A percentile compares a stretch with the other conserved stretches of the same genome.
Conservation (phyloP, 129 eudicot genomes). For the Flaveria ramosissima region DNA sequence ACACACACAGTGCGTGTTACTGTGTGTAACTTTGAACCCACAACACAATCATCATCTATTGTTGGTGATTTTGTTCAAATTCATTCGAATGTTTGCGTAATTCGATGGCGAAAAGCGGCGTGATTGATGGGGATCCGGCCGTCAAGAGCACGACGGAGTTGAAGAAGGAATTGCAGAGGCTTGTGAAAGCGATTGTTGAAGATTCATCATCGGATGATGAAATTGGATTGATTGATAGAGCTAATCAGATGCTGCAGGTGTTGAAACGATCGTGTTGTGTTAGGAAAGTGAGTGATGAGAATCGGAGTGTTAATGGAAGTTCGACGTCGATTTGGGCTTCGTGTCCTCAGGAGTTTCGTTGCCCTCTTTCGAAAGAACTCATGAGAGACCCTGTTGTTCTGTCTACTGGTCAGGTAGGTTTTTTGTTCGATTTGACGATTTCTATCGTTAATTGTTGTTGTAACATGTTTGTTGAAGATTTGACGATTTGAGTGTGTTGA, state of each 20-base stretch:
- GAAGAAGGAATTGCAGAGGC: constrained; percentile 64
- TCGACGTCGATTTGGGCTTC: constrained; percentile 29
- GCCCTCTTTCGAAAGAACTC: constrained; percentile 85
- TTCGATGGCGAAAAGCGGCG: constrained; percentile 71
- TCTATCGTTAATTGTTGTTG: background rate
- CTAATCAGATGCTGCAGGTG: constrained; percentile 48
- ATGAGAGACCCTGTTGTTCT: constrained; percentile 93
- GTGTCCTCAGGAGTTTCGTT: constrained; percentile 72
- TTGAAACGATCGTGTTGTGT: constrained; percentile 52
- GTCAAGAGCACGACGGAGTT: constrained; percentile 51
- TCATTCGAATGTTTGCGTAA: background rate
- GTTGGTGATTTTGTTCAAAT: background rate
- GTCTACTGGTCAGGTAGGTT: constrained; percentile 82
- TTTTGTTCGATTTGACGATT: background rate
- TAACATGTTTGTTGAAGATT: background rate
- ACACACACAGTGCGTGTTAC: constrained; percentile 2
- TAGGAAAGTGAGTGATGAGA: constrained; percentile 5
- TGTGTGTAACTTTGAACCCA: constrained; percentile 16
- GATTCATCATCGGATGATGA: constrained; percentile 47
- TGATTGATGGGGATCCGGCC: constrained; percentile 51
- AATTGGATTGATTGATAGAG: constrained; percentile 56
- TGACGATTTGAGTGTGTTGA: background rate
- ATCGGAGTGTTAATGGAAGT: constrained; percentile 11
- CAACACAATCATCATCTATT: constrained; percentile 16
- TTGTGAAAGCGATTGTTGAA: constrained; percentile 54